Base-by-base conservation (phyloP, 129 eudicot genomes). In the Centrapalus pauciflorus region DNA sequence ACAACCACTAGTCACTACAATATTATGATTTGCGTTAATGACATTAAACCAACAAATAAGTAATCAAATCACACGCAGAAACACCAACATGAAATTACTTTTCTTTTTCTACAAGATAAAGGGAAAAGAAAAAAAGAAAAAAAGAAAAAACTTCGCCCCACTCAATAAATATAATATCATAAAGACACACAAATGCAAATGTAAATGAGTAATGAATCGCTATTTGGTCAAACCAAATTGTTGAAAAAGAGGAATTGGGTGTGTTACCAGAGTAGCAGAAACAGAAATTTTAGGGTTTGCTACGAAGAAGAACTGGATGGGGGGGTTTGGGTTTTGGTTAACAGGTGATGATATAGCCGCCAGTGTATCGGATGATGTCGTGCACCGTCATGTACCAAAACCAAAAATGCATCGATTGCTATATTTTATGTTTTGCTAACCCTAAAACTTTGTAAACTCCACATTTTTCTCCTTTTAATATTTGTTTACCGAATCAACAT, bases 401-500 rank as follows among this genome's bases (percentile, higher is more conserved):
- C 4, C 20, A 9, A 9, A 14, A 26, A 55, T 1, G 23, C 21
- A 33, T 34, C 20, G 23, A 1, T 34, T 67, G 5, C 21, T 10
- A 13, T n/a, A 2, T 3, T 61, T 49, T 61, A 19, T 23, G 52
- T 50, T 16, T 33, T 34, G 14, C 16, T 25, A 62, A 62, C 77
- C 77, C 77, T 72, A 72, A n/a, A n/a, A 19, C 66, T 45, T 70
- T 56, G 75, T 58, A 41, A 57, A 57, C 75, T 70, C 67, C 75
- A 57, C 32, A 2, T 29, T 70, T 66, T 70, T 70, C 24, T 52
- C 54, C 48, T 45, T 19, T 57, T 43, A n/a, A 0, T n/a, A 25
- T 23, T 7, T 34, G 48, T 60, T 60, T 1, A n/a, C n/a, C n/a
- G n/a, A n/a, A n/a, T n/a, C n/a, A n/a, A n/a, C n/a, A n/a, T n/a